These are phyloP conservation scores for Tetrapyrgos nigripes DNA, from an alignment of 1,284 basidiomycete genomes.

Conservation along the genomic window DNA sequence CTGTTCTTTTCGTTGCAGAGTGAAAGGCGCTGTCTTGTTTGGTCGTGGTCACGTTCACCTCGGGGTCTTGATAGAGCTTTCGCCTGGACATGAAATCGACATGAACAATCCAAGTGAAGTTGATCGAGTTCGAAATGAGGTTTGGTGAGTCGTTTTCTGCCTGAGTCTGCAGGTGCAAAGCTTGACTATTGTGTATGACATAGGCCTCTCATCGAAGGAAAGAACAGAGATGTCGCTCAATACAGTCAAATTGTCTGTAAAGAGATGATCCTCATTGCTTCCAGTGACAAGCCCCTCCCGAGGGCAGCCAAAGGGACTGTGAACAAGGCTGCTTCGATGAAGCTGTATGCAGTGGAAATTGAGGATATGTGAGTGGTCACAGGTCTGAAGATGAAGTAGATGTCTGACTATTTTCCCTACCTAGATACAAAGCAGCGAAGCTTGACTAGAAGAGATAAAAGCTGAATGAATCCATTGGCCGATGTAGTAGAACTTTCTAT, in stretches of 20 bases:
- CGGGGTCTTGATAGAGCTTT: slow-evolving; percentile 15
- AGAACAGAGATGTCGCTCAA: slow-evolving; percentile 4
- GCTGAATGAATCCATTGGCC: too few species aligned
- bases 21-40: slow-evolving; percentile 14
- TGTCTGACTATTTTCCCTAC: too few species aligned
- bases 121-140: slow-evolving; percentile 8
- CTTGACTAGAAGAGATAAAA: too few species aligned
- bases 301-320: slow-evolving; percentile 24
- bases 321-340: slow-evolving; percentile 14
- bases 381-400: too few species aligned
- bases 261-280: slow-evolving; percentile 17
- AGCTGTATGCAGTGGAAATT: slow-evolving; percentile 21
- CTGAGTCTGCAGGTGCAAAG: too few species aligned
- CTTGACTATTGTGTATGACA: too few species aligned
- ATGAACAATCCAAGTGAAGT: too few species aligned
- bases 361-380: slow-evolving; percentile 20
- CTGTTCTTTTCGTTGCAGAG: background rate
- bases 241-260: too few species aligned
- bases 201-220: slow-evolving; percentile 12
- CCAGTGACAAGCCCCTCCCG: slow-evolving; percentile 18
- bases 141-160: slow-evolving; percentile 1
- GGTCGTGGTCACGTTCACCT: slow-evolving; percentile 13
- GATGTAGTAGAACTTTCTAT: too few species aligned
- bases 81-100: slow-evolving; percentile 4
- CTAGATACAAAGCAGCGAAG: too few species aligned